phyloP scores from a whole-genome alignment of 345 rosid species.

The Turritis glabra region DNA sequence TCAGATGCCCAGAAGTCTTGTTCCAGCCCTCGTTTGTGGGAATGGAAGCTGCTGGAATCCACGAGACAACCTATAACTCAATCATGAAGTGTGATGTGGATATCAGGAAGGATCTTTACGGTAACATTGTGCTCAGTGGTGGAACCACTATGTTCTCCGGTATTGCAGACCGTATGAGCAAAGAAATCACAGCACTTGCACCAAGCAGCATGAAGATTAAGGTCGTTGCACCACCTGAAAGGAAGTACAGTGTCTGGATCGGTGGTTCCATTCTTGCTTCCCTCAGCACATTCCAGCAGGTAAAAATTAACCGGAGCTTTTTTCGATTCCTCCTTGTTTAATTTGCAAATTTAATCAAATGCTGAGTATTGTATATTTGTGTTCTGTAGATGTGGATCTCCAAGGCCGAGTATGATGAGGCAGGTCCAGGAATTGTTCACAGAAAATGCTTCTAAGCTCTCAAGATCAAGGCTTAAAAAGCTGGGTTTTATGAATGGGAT shows the following conservation, averaged over 20 bases:
- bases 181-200: slow-evolving; percentile 72
- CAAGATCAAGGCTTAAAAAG: slow-evolving; percentile 16
- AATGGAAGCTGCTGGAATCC: slow-evolving; percentile 75
- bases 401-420: slow-evolving; percentile 45
- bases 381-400: slow-evolving; percentile 41
- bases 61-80: slow-evolving; percentile 68
- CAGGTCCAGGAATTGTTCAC: slow-evolving; percentile 46
- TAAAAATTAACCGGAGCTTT: not conserved
- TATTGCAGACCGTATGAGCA: slow-evolving; percentile 78
- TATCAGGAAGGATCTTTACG: slow-evolving; percentile 55
- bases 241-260: slow-evolving; percentile 80
- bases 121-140: slow-evolving; percentile 77
- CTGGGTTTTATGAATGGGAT: slow-evolving; percentile 35
- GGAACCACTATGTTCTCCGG: slow-evolving; percentile 78
- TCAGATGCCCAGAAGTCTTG: slow-evolving; percentile 66
- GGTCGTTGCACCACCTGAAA: slow-evolving; percentile 80
- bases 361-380: not conserved
- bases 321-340: not conserved
- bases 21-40: slow-evolving; percentile 73
- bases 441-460: slow-evolving; percentile 44
- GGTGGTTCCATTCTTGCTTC: slow-evolving; percentile 82
- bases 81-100: slow-evolving; percentile 66
- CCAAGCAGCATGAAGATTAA: slow-evolving; percentile 80
- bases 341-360: not conserved
- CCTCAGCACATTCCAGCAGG: slow-evolving; percentile 82